These are phyloP conservation scores for Leccinum ochraceum DNA, from an alignment of 768 basidiomycete species.

Conservation along the genomic window DNA sequence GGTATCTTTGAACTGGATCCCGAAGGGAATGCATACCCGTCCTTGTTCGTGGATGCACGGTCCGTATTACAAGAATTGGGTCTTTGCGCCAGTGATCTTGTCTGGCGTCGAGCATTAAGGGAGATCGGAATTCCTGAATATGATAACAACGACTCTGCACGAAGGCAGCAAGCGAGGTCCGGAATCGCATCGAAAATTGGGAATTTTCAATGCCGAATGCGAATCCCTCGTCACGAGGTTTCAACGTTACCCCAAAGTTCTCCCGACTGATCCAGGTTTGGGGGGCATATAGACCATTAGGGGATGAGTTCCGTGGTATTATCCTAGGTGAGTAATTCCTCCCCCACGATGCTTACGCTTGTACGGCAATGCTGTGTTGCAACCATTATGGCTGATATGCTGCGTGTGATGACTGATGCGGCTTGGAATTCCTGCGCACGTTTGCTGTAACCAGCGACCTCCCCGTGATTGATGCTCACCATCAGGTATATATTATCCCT, in stretches of 20 bases:
- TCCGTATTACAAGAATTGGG: conserved; percentile 57
- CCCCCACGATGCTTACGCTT: conserved; percentile 40
- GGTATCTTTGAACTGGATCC: conserved; percentile 49
- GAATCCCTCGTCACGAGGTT: conserved; percentile 53
- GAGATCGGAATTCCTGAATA: conserved; percentile 36
- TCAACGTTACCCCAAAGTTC: conserved; percentile 73
- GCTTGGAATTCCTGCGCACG: conserved; percentile 56
- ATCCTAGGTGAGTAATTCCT: conserved; percentile 53
- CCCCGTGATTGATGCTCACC: conserved; percentile 31
- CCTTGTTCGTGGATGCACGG: conserved; percentile 49
- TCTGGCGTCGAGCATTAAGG: conserved; percentile 61
- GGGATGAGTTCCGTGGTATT: conserved; percentile 63
- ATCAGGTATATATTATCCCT: conserved; percentile 32
- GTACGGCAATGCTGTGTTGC: conserved; percentile 58
- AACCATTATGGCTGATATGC: conserved; percentile 54
- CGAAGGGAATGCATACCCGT: conserved; percentile 38
- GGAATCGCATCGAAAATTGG: conserved; percentile 57
- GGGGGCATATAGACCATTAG: conserved; percentile 51
- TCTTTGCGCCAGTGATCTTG: conserved; percentile 64
- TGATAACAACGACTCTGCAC: conserved; percentile 36
- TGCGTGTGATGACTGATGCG: conserved; percentile 52
- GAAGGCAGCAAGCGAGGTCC: conserved; percentile 29
- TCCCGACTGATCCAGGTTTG: conserved; percentile 59
- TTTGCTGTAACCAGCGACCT: conserved; percentile 45
- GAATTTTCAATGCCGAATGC: conserved; percentile 64